Conservation (phyloP, 2,329 filamentous ascomycete species). For the Aspergillus sp. region DNA sequence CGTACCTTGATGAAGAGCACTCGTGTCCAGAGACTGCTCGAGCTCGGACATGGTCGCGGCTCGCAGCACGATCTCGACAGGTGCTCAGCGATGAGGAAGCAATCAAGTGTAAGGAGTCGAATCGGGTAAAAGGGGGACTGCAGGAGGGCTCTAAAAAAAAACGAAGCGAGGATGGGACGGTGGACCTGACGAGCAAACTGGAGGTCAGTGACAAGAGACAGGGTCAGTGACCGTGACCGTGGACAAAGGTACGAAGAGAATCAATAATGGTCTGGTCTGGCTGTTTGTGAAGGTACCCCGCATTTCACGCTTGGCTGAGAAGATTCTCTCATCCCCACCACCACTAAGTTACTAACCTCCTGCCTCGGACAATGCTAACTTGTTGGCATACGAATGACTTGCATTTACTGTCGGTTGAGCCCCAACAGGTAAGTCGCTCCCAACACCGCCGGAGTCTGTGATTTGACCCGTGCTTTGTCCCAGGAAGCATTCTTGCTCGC, state of each 20-base stretch:
- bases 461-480: neutral
- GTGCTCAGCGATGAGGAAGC: neutral
- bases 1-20: conserved; percentile 11
- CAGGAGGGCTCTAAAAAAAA: neutral
- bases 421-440: neutral
- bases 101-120: neutral
- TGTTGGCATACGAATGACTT: neutral
- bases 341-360: too few species aligned
- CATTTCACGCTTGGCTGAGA: neutral
- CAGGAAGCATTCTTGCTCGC: conserved; percentile 35
- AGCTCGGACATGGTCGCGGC: conserved; percentile 6
- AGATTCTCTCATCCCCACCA: neutral
- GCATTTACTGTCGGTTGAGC: neutral
- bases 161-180: neutral
- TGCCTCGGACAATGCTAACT: neutral
- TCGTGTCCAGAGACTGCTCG: conserved; percentile 7
- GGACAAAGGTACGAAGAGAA: conserved; percentile 1
- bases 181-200: neutral
- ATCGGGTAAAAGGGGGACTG: conserved; percentile 1
- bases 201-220: neutral
- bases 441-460: neutral
- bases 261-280: neutral
- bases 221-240: neutral
- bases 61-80: neutral
- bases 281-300: conserved; percentile 8